Base-by-base conservation (phyloP, 495 filamentous ascomycete species). In the Neurospora sp. region DNA sequence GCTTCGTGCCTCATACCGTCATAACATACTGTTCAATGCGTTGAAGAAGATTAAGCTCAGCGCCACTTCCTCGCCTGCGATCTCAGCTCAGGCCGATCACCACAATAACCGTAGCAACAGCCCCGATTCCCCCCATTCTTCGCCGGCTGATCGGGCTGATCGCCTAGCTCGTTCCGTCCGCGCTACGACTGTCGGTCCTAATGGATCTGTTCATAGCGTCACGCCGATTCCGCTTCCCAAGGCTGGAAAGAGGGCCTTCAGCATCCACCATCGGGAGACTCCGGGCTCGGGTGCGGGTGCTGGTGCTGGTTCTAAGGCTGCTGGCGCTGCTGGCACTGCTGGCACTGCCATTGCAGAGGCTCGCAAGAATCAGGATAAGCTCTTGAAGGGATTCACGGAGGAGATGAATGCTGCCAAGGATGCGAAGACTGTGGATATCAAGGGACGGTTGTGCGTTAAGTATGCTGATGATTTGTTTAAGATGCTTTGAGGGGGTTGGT, bases 401-500 rank as follows among this genome's bases (percentile, higher is more conserved):
- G 71, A 78, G 18, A 71, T 80, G 78, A 39, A 78, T n/a, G 60
- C 72, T 10, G 76, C 79, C 0, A 31, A 3, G 27, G 72, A 42
- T 7, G 5, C 18, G 2, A 76, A 77, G n/a, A 73, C 77, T 7
- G 77, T 77, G 60, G 35, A 7, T 9, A 71, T 72, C 54, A 70
- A 44, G 66, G 79, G 77, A 10, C 20, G 70, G 44, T 39, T 80
- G 70, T 72, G 60, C 31, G 72, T 78, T 37, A 66, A 75, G 76
- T 80, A 79, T 71, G 77, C 79, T 27, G 76, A 75, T 60, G 73
- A 77, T 39, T 31, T 80, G 70, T 76, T 79, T 23, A 77, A 73
- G 74, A 76, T 72, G 54, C 18, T 42, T 75, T 62, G 72, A 54
- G 10, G 9, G 8, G 44, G 3, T 44, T 27, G 39, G 41, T 20